A percentile compares a stretch with the other conserved stretches of the same genome.
Evolutionary conservation across 2,329 filamentous ascomycete species (phyloP).

Genomic region (Exophiala spinifera): DNA sequence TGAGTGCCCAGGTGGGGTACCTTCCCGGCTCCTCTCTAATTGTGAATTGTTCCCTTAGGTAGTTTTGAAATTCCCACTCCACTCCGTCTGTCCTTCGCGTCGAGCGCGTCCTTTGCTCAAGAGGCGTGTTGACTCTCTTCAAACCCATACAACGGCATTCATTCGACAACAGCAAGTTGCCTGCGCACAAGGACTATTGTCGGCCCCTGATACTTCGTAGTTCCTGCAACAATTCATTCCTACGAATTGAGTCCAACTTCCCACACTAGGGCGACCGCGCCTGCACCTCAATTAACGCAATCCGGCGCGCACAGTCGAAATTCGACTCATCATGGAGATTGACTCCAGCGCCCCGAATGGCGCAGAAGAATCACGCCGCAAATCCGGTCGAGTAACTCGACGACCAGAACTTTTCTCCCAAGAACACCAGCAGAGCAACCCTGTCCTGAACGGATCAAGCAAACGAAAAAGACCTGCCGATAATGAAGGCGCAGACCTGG

Average conservation of each 20-base stretch:
- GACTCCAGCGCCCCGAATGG: conserved; percentile 24
- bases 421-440: conserved; percentile 32
- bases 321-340: conserved; percentile 10
- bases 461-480: conserved; percentile 52
- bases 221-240: background rate
- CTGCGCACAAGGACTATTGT: background rate
- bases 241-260: too few relatives aligned
- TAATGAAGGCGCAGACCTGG: conserved; percentile 33
- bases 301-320: background rate
- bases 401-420: conserved; percentile 44
- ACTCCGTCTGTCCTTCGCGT: conserved; percentile 10
- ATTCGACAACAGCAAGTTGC: background rate
- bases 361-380: conserved; percentile 35
- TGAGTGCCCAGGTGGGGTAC: background rate
- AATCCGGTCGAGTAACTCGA: conserved; percentile 44
- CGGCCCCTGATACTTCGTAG: background rate
- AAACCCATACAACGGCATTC: background rate
- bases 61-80: background rate
- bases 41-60: background rate
- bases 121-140: conserved; percentile 6
- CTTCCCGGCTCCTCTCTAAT: background rate
- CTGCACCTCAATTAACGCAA: background rate
- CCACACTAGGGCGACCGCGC: background rate
- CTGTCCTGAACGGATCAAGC: conserved; percentile 32
- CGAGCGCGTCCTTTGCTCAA: conserved; percentile 9